Evolutionary conservation across 2,329 filamentous ascomycete species (phyloP).

Genomic region (Tolypocladium pustulatum): DNA sequence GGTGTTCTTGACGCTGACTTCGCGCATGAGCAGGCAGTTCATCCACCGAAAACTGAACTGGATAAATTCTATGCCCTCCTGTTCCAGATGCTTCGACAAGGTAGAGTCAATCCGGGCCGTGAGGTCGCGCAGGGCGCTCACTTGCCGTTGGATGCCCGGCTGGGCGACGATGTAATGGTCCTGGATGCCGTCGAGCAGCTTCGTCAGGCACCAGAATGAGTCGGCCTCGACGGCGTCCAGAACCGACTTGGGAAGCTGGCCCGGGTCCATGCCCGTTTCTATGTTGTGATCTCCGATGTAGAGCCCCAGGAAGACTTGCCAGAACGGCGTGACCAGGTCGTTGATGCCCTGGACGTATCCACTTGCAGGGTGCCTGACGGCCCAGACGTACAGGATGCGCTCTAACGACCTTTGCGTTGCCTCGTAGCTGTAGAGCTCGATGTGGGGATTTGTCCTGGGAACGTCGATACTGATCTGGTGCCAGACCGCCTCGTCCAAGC

Average conservation of each 20-base stretch:
- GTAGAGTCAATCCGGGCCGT: conserved; percentile 79
- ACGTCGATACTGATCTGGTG: conserved; percentile 99
- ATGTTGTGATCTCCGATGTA: conserved; percentile 94
- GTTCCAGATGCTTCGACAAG: conserved; percentile 79
- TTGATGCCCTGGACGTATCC: conserved; percentile 99
- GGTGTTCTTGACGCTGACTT: conserved; percentile 91
- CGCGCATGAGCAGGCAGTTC: conserved; percentile 97
- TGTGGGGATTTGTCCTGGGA: conserved; percentile 88
- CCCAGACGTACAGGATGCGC: conserved; percentile 94
- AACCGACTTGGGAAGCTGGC: conserved; percentile 80
- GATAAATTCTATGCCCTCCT: conserved; percentile 92
- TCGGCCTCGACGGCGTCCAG: conserved; percentile 95
- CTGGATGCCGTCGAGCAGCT: conserved; percentile 95
- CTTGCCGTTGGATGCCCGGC: conserved; percentile 91
- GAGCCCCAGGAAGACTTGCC: conserved; percentile 89
- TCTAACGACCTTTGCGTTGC: conserved; percentile 91
- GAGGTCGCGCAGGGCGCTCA: conserved; percentile 77
- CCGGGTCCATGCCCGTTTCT: conserved; percentile 91
- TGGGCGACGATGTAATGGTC: conserved; percentile 98
- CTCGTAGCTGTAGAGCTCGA: conserved; percentile 90
- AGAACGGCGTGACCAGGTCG: conserved; percentile 93
- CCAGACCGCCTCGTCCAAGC: conserved; percentile 95
- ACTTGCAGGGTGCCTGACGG: conserved; percentile 90
- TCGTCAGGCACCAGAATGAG: conserved; percentile 96
- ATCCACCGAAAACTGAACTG: conserved; percentile 99